Evolutionary conservation across 768 basidiomycete species (phyloP).

Genomic region (Xerocomellus amylosporus): DNA sequence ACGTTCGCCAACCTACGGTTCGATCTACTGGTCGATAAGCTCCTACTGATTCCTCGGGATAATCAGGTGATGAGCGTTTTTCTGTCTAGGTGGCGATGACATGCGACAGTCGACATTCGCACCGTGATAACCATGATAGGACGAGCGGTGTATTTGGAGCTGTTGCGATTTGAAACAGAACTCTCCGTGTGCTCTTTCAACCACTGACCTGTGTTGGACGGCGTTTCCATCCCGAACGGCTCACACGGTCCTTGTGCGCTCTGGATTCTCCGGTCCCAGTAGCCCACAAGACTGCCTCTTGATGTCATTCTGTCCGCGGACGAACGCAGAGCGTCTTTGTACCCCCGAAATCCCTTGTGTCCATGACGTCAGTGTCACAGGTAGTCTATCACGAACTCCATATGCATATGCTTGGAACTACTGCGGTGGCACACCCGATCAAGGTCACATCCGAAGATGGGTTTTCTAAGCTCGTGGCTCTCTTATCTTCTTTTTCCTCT

Average conservation of each 20-base stretch:
- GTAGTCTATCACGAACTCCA: neutral
- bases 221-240: neutral
- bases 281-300: neutral
- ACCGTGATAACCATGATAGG: neutral
- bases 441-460: neutral
- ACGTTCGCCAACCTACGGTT: neutral
- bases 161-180: neutral
- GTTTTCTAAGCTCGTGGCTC: neutral
- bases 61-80: neutral
- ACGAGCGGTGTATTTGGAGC: neutral
- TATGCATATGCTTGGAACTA: neutral
- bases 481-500: neutral
- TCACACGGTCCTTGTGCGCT: neutral
- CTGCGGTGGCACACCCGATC: neutral
- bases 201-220: neutral
- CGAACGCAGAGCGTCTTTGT: neutral
- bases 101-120: neutral
- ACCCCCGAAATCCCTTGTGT: neutral
- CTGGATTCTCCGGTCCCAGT: neutral
- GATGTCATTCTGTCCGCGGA: conserved; percentile 17
- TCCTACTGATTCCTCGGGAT: neutral
- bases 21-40: neutral
- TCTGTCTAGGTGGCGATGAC: neutral
- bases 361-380: neutral
- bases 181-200: neutral